Base-by-base conservation (phyloP, 192 early-diverging fungal species). In the Linderina pennispora region DNA sequence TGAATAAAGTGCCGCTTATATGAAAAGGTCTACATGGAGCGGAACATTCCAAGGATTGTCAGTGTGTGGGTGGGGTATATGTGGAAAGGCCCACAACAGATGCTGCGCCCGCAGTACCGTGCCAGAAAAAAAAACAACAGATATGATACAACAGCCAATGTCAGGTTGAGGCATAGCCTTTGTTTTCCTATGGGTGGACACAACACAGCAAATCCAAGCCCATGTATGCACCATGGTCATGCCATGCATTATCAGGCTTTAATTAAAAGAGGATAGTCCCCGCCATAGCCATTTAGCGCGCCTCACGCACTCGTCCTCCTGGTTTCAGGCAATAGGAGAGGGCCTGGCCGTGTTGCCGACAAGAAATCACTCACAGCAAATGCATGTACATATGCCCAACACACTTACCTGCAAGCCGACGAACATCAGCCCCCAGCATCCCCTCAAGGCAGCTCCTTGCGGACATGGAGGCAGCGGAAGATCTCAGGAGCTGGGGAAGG, bases 401-500 rank as follows among this genome's bases (percentile, higher is more conserved):
- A 5, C 28, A 11, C 65, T 45, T 61, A 68, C 65, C 58, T 72
- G 84, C 55, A 97, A 89, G 1, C 95, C 95, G 43, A 97, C 23
- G 76, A 40, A 97, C 66, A 51, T 89, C 86, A 5, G 91, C 78
- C 19, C 88, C 91, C 4, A 98, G 74, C 40, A 96, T 76, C n/a
- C 91, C 94, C 36, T 89, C 77, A 28, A 97, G 59, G 61, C n/a
- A 96, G 73, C 60, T 92, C 86, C 41, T 81, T 84, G 53, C 93
- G 88, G 10, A 84, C 73, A 40, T 86, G 88, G 34, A 98, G 62
- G 53, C 90, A 94, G 38, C 92, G 77, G 71, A 96, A 94, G 36
- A 98, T 85, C 58, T 98, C 94, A 8, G 89, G 48, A 91, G 63
- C 84, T 88, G 20, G 94, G 94, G 65, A 98, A 98, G 0, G 94